These are phyloP conservation scores for Corchorus capsularis DNA, from an alignment of 345 rosid species.

Conservation along the genomic window DNA sequence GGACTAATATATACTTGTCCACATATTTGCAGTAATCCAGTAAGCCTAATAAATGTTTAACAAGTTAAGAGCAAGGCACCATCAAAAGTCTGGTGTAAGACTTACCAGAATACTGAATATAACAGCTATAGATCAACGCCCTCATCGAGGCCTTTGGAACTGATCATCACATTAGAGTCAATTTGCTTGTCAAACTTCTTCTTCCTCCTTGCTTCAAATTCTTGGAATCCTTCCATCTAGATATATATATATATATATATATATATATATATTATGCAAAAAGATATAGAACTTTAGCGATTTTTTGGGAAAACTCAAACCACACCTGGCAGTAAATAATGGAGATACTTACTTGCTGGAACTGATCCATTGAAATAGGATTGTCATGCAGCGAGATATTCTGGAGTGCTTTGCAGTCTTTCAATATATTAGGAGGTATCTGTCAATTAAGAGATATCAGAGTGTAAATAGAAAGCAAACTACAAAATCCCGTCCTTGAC, in stretches of 20 bases:
- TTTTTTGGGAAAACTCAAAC: neutral
- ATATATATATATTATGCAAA: neutral
- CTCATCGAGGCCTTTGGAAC: conserved; percentile 93
- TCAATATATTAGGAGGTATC: conserved; percentile 77
- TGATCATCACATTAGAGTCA: conserved; percentile 92
- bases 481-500: neutral
- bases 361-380: conserved; percentile 90
- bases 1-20: neutral
- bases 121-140: conserved; percentile 67
- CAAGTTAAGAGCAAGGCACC: neutral
- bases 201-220: conserved; percentile 90
- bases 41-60: neutral
- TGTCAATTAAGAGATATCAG: conserved; percentile 28
- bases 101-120: conserved; percentile 11
- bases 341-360: conserved; percentile 70
- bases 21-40: neutral
- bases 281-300: neutral
- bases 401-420: conserved; percentile 87
- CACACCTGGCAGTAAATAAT: neutral
- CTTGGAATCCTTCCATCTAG: conserved; percentile 91
- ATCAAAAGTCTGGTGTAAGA: neutral
- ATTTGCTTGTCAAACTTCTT: conserved; percentile 95
- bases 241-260: neutral
- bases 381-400: conserved; percentile 83
- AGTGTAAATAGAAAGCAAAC: neutral